These are phyloP conservation scores for Plantago major DNA, from an alignment of 257 asterid species.

Conservation along the genomic window DNA sequence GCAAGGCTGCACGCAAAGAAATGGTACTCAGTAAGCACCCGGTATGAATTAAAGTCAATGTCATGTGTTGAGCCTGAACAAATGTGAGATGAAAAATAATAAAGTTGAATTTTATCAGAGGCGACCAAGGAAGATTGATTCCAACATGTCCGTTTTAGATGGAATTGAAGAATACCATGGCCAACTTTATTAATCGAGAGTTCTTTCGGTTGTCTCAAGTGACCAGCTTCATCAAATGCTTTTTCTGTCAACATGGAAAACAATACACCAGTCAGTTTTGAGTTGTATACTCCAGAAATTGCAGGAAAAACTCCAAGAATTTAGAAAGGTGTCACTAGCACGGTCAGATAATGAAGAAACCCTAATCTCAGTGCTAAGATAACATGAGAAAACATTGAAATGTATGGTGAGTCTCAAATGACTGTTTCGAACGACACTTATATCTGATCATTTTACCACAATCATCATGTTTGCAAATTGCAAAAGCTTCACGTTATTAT, in stretches of 20 bases:
- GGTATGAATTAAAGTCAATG: neutral
- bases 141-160: slow-evolving; percentile 1
- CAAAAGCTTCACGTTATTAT: no score
- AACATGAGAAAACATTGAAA: no score
- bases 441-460: no score
- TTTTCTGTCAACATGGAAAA: slow-evolving; percentile 45
- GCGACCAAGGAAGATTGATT: neutral
- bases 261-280: neutral
- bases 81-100: neutral
- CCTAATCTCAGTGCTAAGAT: no score
- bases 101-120: neutral
- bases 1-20: slow-evolving; percentile 47
- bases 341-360: no score
- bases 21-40: slow-evolving; percentile 4
- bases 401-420: no score
- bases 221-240: slow-evolving; percentile 66
- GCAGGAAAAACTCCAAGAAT: no score
- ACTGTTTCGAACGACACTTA: no score
- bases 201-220: slow-evolving; percentile 65
- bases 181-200: slow-evolving; percentile 84
- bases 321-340: no score
- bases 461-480: no score
- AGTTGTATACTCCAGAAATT: neutral
- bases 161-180: slow-evolving; percentile 45
- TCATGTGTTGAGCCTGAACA: slow-evolving; percentile 2